Base-by-base conservation (phyloP, 2,329 filamentous ascomycete genomes). In the Orbilia ellipsospora region DNA sequence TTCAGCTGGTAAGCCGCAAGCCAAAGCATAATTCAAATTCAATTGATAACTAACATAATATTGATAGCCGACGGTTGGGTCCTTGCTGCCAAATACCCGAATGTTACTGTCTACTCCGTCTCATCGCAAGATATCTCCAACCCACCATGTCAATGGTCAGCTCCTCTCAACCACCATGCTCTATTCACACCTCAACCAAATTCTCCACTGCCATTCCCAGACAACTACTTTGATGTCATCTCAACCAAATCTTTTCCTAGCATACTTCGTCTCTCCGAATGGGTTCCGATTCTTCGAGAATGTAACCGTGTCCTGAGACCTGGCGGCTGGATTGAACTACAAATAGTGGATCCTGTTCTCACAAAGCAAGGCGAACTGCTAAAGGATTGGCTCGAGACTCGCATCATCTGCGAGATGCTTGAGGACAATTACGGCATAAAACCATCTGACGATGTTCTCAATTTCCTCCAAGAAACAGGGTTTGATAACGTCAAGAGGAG, bases 81-180 rank as follows among this genome's bases (percentile, higher is more conserved):
- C 26, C 72, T 77, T 31, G 76, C 76, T 12, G 76, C 76, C 15
- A 77, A 77, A 60, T 77, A 77, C 36, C 76, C 76, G n/a, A 72
- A 66, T 40, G 64, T 69, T 36, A 76, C 63, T 3, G 76, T 77
- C 13, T 72, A 72, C 66, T 72, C 76, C n/a, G 70, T 77, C 12
- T 68, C 69, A 8, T 67, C 70, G 15, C 61, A 68, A 51, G 65
- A 76, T 67, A 69, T 75, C 10, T 75, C 72, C 15, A 75, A 75
- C 28, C 72, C 72, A 23, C 28, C 72, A 23, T 75, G 72, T n/a
- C 70, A 77, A 51, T 77, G 76, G 76, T 68, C 76, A 3, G 60
- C 76, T n/a, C 76, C 76, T 16, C 63, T 66, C 36, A 77, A 77
- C 42, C 76, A 77, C 42, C 72, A 76, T 20, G 67, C 64, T 7